Evolutionary conservation across 805 yeast genomes (phyloP), one percentile per base, ranked within the genome.

Genomic region (Metschnikowia sp.): DNA sequence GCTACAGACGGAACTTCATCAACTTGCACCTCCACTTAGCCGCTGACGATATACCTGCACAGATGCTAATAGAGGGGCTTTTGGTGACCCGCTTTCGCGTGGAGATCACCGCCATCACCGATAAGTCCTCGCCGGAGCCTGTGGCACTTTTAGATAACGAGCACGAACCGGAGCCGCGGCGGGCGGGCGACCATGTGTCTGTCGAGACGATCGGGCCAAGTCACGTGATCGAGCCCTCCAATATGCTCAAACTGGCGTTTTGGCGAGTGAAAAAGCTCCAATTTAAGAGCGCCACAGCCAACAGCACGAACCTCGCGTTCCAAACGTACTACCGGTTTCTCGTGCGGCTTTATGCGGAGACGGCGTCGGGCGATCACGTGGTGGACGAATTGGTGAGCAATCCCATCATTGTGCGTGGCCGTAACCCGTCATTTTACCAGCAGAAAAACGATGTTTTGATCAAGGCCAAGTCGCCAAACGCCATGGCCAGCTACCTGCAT

Each of bases 371-470:
- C 11, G 44, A 47, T 8, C 40, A n/a, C 18, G 31, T 45, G 8
- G 8, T 55, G 8, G 32, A 41, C 12, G 51, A 44, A 31, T 22
- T 50, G 13, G 41, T n/a, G 11, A 52, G 58, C 40, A 42, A 48
- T 8, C 82, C 82, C 1, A 75, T 81, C 3, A 77, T 78, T 11
- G 85, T 81, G 8, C 62, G 86, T 51, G 86, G 86, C 3, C 61
- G 85, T 43, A 81, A 81, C 53, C 85, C 86, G 3, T 71, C 79
- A n/a, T 81, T 81, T 51, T 81, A 80, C 55, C 71, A 73, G 32
- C 79, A 77, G 47, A 63, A 81, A 47, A 75, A 77, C 41, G 83
- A 79, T 55, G 61, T 78, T 18, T 56, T 73, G 42, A 72, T 81
- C 50, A 60, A 59, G 45, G 53, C 61, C 4, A 47, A 61, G 31